These are phyloP conservation scores for Fibroporia radiculosa DNA, from an alignment of 768 basidiomycete species.

Conservation along the genomic window DNA sequence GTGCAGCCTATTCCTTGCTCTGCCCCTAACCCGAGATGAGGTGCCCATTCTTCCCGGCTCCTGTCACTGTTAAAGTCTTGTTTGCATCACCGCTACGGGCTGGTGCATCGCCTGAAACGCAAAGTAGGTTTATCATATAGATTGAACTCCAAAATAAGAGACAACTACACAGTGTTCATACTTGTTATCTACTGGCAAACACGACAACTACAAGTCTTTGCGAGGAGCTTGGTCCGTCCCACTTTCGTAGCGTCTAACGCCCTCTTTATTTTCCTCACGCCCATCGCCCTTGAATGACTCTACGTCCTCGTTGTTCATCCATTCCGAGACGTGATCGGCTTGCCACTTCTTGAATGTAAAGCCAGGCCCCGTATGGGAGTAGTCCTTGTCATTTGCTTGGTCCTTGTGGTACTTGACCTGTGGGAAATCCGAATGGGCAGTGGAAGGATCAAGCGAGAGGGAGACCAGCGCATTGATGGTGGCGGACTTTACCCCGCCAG, in stretches of 20 bases:
- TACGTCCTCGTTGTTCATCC: slow-evolving; percentile 19
- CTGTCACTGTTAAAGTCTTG: too few relatives aligned
- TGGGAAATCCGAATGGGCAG: slow-evolving; percentile 34
- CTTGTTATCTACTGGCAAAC: too few relatives aligned
- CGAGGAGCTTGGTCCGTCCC: slow-evolving; percentile 14
- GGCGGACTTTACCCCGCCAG: slow-evolving; percentile 27
- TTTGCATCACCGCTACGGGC: too few relatives aligned
- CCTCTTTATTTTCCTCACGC: slow-evolving; percentile 13
- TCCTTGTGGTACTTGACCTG: slow-evolving; percentile 30
- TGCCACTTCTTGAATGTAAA: slow-evolving; percentile 37
- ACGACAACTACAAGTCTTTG: too few relatives aligned
- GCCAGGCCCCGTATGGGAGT: slow-evolving; percentile 32
- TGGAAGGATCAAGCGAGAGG: slow-evolving; percentile 30
- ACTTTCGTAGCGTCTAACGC: slow-evolving; percentile 12
- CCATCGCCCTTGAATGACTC: slow-evolving; percentile 17
- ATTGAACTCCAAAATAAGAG: too few relatives aligned
- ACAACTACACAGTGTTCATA: too few relatives aligned
- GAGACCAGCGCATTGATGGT: slow-evolving; percentile 36
- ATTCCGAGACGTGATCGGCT: slow-evolving; percentile 19
- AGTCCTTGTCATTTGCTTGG: slow-evolving; percentile 36
- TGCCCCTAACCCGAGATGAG: too few relatives aligned
- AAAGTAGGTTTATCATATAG: too few relatives aligned
- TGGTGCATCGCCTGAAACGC: too few relatives aligned
- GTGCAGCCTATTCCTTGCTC: too few relatives aligned
- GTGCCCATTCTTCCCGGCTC: too few relatives aligned